Conservation (phyloP, 208 protist species). For the Novymonas esmeraldas region DNA sequence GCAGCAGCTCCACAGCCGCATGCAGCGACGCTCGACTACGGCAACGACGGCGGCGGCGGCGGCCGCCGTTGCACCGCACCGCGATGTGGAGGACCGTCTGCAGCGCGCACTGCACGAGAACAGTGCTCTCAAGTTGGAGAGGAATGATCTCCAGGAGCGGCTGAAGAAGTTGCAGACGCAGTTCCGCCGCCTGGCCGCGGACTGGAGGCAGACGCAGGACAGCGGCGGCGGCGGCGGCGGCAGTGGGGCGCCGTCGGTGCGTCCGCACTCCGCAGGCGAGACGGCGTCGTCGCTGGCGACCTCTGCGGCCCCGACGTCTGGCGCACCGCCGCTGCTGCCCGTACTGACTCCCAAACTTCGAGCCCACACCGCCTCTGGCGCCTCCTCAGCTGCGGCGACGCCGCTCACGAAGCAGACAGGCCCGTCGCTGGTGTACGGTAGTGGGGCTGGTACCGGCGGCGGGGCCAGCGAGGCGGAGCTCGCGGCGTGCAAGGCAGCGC, state of each 20-base stretch:
- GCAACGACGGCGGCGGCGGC: slow-evolving; percentile 6
- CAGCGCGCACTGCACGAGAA: slow-evolving; percentile 79
- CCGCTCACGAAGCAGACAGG: slow-evolving; percentile 1
- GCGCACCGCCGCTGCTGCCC: slow-evolving; percentile 9
- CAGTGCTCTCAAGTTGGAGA: slow-evolving; percentile 55
- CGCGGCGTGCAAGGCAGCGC: slow-evolving; percentile 40
- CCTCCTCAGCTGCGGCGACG: background rate
- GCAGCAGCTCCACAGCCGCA: background rate
- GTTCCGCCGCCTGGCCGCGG: slow-evolving; percentile 70
- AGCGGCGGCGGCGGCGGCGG: background rate
- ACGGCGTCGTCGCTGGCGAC: background rate
- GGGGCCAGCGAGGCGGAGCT: slow-evolving; percentile 26
- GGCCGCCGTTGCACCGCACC: no score
- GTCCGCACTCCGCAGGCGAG: slow-evolving; percentile 7
- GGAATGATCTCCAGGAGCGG: slow-evolving; percentile 64
- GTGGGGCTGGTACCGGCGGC: no score
- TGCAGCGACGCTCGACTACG: slow-evolving; percentile 24
- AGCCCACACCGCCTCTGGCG: background rate
- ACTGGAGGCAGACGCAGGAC: slow-evolving; percentile 40
- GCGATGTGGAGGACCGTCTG: slow-evolving; percentile 63
- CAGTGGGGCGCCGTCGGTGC: background rate
- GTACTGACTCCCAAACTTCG: slow-evolving; percentile 9
- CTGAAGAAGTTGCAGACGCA: slow-evolving; percentile 69
- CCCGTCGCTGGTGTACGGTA: no score
- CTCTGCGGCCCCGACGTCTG: background rate